Evolutionary conservation across 768 basidiomycete genomes (phyloP), one percentile per base, ranked within the genome.

Genomic region (Mycena epipterygia): DNA sequence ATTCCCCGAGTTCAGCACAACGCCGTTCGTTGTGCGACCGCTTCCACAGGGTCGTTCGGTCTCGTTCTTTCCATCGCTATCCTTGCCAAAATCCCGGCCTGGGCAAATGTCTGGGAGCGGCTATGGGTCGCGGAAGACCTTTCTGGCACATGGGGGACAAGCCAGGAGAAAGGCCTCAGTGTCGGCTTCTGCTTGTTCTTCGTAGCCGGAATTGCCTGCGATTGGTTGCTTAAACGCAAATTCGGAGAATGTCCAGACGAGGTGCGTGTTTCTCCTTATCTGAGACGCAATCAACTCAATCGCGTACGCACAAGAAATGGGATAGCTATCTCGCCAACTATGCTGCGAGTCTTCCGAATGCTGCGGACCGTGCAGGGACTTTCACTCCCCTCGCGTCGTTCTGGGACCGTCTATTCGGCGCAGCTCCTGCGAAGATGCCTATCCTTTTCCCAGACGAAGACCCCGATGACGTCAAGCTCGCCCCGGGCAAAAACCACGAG

Each of bases 171-270:
- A 64, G 90, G 88, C 1, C 80, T 92, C 27, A 89, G 85, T 70
- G 89, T 89, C 5, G 86, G 84, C 12, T 91, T 84, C 75, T 88
- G 86, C 65, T 76, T 91, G 32, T 84, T 92, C 56, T 76, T 89
- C 19, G 73, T 78, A 16, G 42, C 80, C 14, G 92, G 92, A 1
- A 80, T 84, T 13, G 78, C 75, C 0, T 79, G 75, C 23, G 91
- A 93, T 75, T 92, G 87, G 87, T 81, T 85, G n/a, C 79, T 92
- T 48, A 80, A 81, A 33, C 77, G 78, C 58, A 85, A 84, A 80
- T 82, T 90, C 32, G 92, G 91, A 25, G 90, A 91, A 73, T 89
- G 89, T 79, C 91, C 91, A 17, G 91, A 92, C 73, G 86, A 92
- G 86, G 90, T 89, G 67, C 30, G 83, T 78, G 35, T 8, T 46